Base-by-base conservation (phyloP, 257 asterid species). In the Lantana camara region DNA sequence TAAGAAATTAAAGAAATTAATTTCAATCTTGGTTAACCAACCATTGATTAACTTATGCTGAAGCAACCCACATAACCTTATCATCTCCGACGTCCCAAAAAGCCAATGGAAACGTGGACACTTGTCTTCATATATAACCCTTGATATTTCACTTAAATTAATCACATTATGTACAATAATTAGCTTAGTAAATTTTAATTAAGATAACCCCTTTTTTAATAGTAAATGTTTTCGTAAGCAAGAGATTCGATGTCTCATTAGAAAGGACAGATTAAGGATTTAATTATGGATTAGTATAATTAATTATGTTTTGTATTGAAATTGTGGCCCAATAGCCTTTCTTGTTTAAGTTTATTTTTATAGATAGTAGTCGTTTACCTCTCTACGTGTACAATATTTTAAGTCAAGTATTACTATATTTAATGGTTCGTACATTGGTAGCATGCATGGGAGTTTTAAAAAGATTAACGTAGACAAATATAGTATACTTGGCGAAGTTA, bases 21-120 rank as follows among this genome's bases (percentile, higher is more conserved):
- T n/a, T n/a, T 59, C 75, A 71, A 52, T 42, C 68, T 75, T 77
- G 67, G 88, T 77, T 80, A 45, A 80, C 86, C 88, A 76, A 85
- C 86, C 83, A 60, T 82, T 74, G 77, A 73, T 73, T 72, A 56
- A 79, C 69, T 55, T 41, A 38, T 55, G 56, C 48, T 56, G 27
- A 70, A 72, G 75, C 61, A 44, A 54, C 53, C 20, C 71, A 67
- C 60, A 65, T 60, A 79, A 69, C 76, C 55, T 54, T 44, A 51
- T 58, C 69, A 35, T 35, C 40, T 35, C 64, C 46, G 73, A 50
- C 55, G 61, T 45, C 65, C 51, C 46, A 58, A 74, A 58, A 74
- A 73, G 87, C 83, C 83, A 82, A 84, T 64, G 70, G 38, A 53
- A 72, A 71, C 15, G 47, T 66, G 53, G 90, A 80, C 87, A 81